phyloP scores from a whole-genome alignment of 345 rosid genomes.

The Euphorbia tirucalli region DNA sequence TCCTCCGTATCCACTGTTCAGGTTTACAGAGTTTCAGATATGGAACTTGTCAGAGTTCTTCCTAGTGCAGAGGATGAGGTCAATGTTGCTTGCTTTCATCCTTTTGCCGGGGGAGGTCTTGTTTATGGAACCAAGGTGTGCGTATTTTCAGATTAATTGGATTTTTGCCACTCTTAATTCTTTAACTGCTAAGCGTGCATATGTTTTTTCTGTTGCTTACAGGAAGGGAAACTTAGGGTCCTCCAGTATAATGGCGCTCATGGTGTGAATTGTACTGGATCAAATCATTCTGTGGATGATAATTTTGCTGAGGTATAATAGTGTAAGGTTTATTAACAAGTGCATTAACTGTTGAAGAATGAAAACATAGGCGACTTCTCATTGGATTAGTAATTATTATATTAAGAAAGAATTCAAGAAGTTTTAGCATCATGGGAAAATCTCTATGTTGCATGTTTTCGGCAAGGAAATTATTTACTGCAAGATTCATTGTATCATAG shows the following conservation, averaged over 20 bases:
- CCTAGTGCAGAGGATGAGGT: constrained; percentile 93
- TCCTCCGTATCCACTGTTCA: constrained; percentile 24
- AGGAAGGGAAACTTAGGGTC: constrained; percentile 88
- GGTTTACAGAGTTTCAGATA: constrained; percentile 82
- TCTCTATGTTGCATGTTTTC: not conserved
- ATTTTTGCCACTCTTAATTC: not conserved
- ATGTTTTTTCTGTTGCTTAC: constrained; percentile 19
- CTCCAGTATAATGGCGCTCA: constrained; percentile 49
- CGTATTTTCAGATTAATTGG: not conserved
- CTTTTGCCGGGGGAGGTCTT: constrained; percentile 81
- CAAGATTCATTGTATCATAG: not conserved
- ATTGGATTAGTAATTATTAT: not conserved
- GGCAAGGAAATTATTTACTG: not conserved
- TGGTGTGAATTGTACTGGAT: constrained; percentile 40
- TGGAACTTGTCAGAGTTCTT: constrained; percentile 85
- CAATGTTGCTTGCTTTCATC: constrained; percentile 88
- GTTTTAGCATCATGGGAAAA: not conserved
- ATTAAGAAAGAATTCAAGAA: not conserved
- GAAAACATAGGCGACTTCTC: not conserved
- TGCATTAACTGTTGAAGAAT: not conserved
- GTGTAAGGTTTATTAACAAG: constrained; percentile 7
- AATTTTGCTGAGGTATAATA: constrained; percentile 57
- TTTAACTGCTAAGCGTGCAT: not conserved
- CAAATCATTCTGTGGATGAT: constrained; percentile 46
- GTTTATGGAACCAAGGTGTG: constrained; percentile 85